Percentiles rank a stretch among this genome's conserved stretches.
Conservation (phyloP, 2,329 filamentous ascomycete species). For the Fusarium pininemorale region DNA sequence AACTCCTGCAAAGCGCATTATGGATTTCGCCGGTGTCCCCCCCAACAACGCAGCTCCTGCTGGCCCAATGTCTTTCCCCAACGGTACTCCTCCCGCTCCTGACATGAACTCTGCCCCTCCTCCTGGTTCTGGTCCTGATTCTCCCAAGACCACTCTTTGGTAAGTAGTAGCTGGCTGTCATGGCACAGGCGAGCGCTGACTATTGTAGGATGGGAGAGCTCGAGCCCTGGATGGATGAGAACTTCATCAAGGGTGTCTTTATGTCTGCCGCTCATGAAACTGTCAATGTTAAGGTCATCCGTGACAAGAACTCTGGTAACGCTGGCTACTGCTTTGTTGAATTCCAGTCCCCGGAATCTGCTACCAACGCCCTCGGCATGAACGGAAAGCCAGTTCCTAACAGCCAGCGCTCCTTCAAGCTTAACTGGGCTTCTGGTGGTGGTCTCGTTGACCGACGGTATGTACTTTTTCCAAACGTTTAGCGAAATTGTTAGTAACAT, state of each 20-base stretch:
- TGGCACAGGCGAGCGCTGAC: slow-evolving; percentile 17
- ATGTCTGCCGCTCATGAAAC: slow-evolving; percentile 87
- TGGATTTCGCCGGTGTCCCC: slow-evolving; percentile 46
- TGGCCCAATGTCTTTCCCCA: slow-evolving; percentile 50
- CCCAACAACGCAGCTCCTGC: slow-evolving; percentile 46
- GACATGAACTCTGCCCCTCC: slow-evolving; percentile 50
- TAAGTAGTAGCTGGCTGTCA: slow-evolving; percentile 43
- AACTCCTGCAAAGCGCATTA: slow-evolving; percentile 38
- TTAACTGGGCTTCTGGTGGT: slow-evolving; percentile 98
- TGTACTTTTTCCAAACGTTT: slow-evolving; percentile 40
- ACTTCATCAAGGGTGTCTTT: slow-evolving; percentile 96
- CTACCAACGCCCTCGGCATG: slow-evolving; percentile 87
- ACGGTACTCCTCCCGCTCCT: slow-evolving; percentile 52
- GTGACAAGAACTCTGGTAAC: slow-evolving; percentile 98
- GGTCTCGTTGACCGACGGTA: slow-evolving; percentile 93
- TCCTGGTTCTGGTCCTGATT: slow-evolving; percentile 52
- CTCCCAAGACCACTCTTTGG: slow-evolving; percentile 68
- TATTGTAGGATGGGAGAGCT: slow-evolving; percentile 92
- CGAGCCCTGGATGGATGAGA: slow-evolving; percentile 99
- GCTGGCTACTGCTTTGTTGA: slow-evolving; percentile 99
- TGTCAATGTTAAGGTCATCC: slow-evolving; percentile 99
- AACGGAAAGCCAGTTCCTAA: slow-evolving; percentile 93
- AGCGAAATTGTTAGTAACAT: not conserved
- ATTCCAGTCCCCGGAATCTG: slow-evolving; percentile 83
- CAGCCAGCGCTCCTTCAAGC: slow-evolving; percentile 94